Conservation (phyloP, 192 early-diverging fungal species). For the Coemansia sp. region DNA sequence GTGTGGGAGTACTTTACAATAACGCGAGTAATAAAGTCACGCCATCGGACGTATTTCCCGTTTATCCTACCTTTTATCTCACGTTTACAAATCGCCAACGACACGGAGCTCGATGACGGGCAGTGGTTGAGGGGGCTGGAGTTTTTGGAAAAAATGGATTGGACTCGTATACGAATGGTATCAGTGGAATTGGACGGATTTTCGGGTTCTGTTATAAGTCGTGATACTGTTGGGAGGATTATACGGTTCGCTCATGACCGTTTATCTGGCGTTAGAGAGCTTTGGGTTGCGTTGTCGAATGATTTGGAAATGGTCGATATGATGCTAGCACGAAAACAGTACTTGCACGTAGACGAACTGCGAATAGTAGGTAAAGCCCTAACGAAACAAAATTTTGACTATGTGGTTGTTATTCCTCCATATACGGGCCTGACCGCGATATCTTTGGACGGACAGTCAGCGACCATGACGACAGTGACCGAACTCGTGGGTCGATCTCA, state of each 20-base stretch:
- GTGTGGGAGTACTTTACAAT: conserved; percentile 43
- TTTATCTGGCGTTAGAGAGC: conserved; percentile 11
- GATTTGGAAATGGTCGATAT: background rate
- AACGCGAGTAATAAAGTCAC: conserved; percentile 10
- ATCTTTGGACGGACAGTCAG: conserved; percentile 18
- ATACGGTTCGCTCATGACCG: conserved; percentile 12
- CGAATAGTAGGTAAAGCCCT: conserved; percentile 27
- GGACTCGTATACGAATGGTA: conserved; percentile 29
- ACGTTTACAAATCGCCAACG: conserved; percentile 28
- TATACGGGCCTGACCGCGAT: conserved; percentile 17
- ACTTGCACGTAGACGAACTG: conserved; percentile 7
- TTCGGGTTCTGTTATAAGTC: background rate
- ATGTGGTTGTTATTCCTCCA: background rate
- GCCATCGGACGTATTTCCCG: background rate
- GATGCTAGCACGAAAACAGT: background rate
- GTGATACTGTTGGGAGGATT: background rate
- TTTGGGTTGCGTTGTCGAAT: conserved; percentile 25
- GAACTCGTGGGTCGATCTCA: conserved; percentile 15
- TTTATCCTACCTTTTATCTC: conserved; percentile 17
- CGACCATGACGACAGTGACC: background rate
- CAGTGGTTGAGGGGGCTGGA: conserved; percentile 15
- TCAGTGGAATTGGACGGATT: conserved; percentile 29
- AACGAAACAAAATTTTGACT: no score
- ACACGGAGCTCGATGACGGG: conserved; percentile 11
- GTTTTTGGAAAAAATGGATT: conserved; percentile 8